These are phyloP conservation scores for Mycena maculata DNA, from an alignment of 768 basidiomycete genomes.

Conservation along the genomic window DNA sequence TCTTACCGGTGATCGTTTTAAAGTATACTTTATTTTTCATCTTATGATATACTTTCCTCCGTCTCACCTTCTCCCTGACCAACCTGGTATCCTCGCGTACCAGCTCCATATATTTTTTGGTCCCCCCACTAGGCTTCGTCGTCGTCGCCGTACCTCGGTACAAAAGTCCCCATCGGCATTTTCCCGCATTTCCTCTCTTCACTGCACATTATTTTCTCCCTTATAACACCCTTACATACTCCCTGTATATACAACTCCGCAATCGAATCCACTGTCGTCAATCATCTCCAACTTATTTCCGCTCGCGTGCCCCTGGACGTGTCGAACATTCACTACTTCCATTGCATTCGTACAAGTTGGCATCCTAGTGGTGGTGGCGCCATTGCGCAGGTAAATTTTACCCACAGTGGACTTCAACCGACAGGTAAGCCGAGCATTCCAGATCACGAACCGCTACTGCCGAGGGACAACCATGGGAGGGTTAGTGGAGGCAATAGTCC, in stretches of 20 bases:
- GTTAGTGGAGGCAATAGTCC: conserved; percentile 28
- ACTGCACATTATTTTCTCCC: conserved; percentile 34
- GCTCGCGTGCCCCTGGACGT: background rate
- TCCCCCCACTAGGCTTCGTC: conserved; percentile 27
- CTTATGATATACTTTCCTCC: conserved; percentile 69
- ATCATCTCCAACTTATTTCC: conserved; percentile 11
- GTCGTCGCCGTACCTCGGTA: conserved; percentile 31
- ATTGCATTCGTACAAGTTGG: conserved; percentile 19
- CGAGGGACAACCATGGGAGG: conserved; percentile 27
- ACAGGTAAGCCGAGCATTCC: conserved; percentile 27
- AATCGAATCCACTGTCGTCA: conserved; percentile 35
- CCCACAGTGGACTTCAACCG: conserved; percentile 31
- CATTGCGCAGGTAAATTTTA: conserved; percentile 28
- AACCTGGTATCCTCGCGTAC: conserved; percentile 26
- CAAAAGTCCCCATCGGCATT: conserved; percentile 34
- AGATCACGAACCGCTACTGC: conserved; percentile 29
- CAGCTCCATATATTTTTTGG: conserved; percentile 32
- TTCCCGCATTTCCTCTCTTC: conserved; percentile 28
- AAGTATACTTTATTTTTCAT: conserved; percentile 88
- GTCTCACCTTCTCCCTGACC: conserved; percentile 36
- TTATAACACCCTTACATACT: conserved; percentile 30
- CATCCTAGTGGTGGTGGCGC: background rate
- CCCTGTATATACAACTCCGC: conserved; percentile 34
- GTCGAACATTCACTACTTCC: conserved; percentile 26
- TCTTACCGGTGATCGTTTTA: conserved; percentile 65